Evolutionary conservation across 257 asterid genomes (phyloP).

Genomic region (Nicotiana otophora): DNA sequence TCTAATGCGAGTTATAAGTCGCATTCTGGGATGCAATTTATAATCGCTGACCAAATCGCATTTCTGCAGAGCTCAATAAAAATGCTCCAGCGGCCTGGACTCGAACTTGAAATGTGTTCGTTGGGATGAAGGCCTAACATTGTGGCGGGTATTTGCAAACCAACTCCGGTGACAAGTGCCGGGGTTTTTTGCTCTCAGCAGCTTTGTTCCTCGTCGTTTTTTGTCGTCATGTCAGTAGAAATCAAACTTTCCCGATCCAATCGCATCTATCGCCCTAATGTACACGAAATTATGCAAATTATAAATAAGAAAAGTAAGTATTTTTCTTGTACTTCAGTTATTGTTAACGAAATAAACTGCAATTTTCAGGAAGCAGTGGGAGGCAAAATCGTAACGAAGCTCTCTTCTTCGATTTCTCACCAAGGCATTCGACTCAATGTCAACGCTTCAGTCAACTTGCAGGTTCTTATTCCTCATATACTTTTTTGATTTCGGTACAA

Average conservation of each 20-base stretch:
- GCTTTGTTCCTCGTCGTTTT: background rate
- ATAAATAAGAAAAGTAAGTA: background rate
- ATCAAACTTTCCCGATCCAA: constrained; percentile 70
- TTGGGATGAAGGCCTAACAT: too few relatives aligned
- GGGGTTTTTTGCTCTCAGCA: background rate
- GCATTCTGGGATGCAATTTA: too few relatives aligned
- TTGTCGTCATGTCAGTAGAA: constrained; percentile 49
- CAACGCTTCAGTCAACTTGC: constrained; percentile 66
- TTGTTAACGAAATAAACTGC: background rate
- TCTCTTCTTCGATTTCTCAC: constrained; percentile 52
- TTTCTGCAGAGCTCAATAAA: too few relatives aligned
- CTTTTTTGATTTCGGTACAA: background rate
- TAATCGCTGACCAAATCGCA: too few relatives aligned
- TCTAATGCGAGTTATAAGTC: too few relatives aligned
- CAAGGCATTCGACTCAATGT: constrained; percentile 67
- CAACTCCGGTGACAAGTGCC: background rate
- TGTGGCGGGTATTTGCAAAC: too few relatives aligned
- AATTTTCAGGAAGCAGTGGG: constrained; percentile 48
- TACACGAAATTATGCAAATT: constrained; percentile 11
- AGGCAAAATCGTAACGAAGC: constrained; percentile 55
- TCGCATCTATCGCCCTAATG: constrained; percentile 64
- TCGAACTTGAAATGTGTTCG: too few relatives aligned
- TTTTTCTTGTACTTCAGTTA: background rate
- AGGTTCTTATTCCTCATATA: constrained; percentile 34
- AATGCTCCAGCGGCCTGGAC: too few relatives aligned